A percentile compares a stretch with the other conserved stretches of the same genome.
Conservation (phyloP, 2,329 filamentous ascomycete genomes). For the Scortechinia acanthostroma region DNA sequence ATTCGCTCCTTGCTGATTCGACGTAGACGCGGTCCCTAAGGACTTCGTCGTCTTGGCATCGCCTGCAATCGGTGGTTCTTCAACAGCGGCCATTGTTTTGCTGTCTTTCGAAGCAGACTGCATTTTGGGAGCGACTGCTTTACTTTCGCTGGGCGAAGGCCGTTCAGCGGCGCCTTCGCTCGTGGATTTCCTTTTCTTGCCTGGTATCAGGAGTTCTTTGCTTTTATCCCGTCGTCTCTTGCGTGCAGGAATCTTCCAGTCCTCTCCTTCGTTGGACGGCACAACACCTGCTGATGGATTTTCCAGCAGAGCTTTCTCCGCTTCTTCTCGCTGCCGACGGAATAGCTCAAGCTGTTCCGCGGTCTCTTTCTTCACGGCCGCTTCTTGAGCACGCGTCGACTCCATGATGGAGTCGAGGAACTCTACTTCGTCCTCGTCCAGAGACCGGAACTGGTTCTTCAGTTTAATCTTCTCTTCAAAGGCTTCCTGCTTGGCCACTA, state of each 20-base stretch:
- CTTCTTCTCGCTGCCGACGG: conserved; percentile 48
- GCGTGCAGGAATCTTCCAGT: conserved; percentile 37
- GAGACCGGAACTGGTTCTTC: conserved; percentile 39
- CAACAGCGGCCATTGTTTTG: neutral
- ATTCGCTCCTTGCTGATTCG: neutral
- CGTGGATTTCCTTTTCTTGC: conserved; percentile 31
- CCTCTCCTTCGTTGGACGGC: conserved; percentile 21
- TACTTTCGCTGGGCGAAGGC: neutral
- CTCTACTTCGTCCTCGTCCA: conserved; percentile 40
- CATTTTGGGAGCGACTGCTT: neutral
- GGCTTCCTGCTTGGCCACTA: conserved; percentile 38
- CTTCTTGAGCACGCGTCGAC: conserved; percentile 45
- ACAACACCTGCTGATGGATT: conserved; percentile 18
- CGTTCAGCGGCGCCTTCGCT: conserved; percentile 9
- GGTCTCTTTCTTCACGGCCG: conserved; percentile 47
- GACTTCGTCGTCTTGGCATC: neutral
- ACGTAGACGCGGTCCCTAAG: neutral
- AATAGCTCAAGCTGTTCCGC: conserved; percentile 49
- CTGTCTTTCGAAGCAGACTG: neutral
- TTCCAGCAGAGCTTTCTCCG: conserved; percentile 36
- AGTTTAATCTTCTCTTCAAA: conserved; percentile 38
- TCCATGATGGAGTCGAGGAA: conserved; percentile 47
- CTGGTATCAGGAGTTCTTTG: conserved; percentile 22
- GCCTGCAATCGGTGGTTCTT: neutral
- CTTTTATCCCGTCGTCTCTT: conserved; percentile 43